Base-by-base conservation (phyloP, 225 moss, liverwort and hornwort genomes). In the Marchantia polymorpha region DNA sequence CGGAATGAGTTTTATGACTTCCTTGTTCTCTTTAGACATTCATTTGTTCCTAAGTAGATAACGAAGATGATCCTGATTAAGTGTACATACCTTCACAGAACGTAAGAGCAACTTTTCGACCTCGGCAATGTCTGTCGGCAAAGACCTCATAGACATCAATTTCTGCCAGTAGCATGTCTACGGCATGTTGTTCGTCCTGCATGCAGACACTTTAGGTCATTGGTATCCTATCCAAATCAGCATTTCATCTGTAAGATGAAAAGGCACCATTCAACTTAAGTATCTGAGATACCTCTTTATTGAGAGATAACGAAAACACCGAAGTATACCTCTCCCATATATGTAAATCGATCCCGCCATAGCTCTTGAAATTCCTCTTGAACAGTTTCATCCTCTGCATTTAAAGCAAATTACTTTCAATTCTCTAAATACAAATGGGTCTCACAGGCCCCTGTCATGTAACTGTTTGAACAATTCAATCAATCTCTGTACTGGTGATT, bases 61-160 rank as follows among this genome's bases (percentile, higher is more conserved):
- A 29, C 49, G 31, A 47, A 0, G 69, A 48, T 47, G 55, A 65
- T 10, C 47, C 30, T 7, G 23, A 48, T 19, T 17, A 19, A 48
- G 47, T 7, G 50, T 11, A 17, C 49, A 29, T 85, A 93, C 93
- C 93, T 86, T 89, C 90, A 84, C 97, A 99, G 56, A 99, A 88
- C 23, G 83, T 54, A 72, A 92, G 81, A 30, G 85, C 86, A 49
- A 95, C 78, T 74, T 88, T 91, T 72, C 97, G 94, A 47, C 91
- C 91, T 80, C 82, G 86, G 78, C 97, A 99, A 82, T 99, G 97
- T 87, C 88, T 99, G 52, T 88, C 90, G 63, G 92, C 91, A 80
- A 99, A 99, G 87, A 95, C 83, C 77, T 99, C 94, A 79, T 95
- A 99, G 69, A 99, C 87, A 85, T 99, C 97, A 74, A 92, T 66